A percentile compares a stretch with the other conserved stretches of the same genome.
These are phyloP conservation scores for Persicaria maculosa DNA, from an alignment of 148 eudicot species.

Conservation along the genomic window DNA sequence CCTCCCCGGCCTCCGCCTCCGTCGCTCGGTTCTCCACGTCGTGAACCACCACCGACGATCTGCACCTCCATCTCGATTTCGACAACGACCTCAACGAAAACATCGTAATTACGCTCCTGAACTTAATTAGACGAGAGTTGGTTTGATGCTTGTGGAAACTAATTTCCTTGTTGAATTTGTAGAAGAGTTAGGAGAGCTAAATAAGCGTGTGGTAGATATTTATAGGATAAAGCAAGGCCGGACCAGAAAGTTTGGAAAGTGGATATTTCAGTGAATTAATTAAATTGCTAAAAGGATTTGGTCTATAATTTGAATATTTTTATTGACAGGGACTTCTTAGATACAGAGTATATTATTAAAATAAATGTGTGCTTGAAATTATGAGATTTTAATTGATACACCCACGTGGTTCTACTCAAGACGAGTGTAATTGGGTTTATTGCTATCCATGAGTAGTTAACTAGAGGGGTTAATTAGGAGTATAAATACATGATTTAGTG, in stretches of 20 bases:
- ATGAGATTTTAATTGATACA: not conserved
- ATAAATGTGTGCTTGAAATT: not conserved
- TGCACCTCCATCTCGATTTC: not conserved
- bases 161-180: not conserved
- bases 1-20: not conserved
- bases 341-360: not conserved
- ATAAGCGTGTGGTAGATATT: not conserved
- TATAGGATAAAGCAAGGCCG: not conserved
- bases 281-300: not conserved
- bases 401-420: slow-evolving; percentile 1
- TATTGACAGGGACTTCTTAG: not conserved
- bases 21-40: not conserved
- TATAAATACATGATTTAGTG: not conserved
- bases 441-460: not conserved
- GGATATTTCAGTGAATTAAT: not conserved
- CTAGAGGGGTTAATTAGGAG: not conserved
- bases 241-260: slow-evolving; percentile 9
- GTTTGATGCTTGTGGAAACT: not conserved
- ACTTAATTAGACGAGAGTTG: not conserved
- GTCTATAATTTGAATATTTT: not conserved
- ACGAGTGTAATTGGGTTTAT: not conserved
- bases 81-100: slow-evolving; percentile 5
- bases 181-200: not conserved
- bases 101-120: not conserved
- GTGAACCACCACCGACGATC: slow-evolving; percentile 1